Base-by-base conservation (phyloP, 2,329 filamentous ascomycete species). In the Fusarium irregulare region DNA sequence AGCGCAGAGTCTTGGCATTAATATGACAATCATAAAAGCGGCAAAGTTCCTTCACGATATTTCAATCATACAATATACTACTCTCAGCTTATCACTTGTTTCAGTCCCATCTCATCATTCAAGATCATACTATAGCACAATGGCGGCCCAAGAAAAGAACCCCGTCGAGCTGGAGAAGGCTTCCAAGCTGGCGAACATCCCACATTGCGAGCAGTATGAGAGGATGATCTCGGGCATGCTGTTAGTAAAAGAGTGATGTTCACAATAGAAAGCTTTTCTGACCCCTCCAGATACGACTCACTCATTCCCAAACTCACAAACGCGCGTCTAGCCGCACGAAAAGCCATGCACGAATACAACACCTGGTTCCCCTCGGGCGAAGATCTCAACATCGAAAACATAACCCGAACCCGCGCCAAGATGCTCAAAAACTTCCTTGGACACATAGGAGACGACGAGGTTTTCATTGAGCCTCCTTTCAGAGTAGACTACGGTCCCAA, bases 181-280 rank as follows among this genome's bases (percentile, higher is more conserved):
- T 6, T 49, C 55, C 9, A 62, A 58, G 34, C 76, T 88, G 13
- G 78, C 83, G 12, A 83, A 88, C 64, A 80, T 85, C 3, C 87
- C 87, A 1, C 87, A 84, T 81, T 85, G 86, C 62, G 87, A 89
- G 10, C 85, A 89, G 64, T 90, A 89, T 56, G 86, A 90, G 73
- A 87, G 86, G 73, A 90, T 90, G 87, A 86, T 90, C 49, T 89
- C 87, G 0, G 87, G 88, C 28, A 87, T 89, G 80, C 80, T 89
- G 86, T 88, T 76, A 70, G 54, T 65, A 1, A 23, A 10, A 21
- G 2, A 10, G 3, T 20, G 18, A 4, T 20, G 6, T 16, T 4
- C 3, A 14, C 6, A 10, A 6, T 21, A 6, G 12, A 2, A 12
- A 1, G 1, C 2, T 5, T 2, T 13, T 9, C 3, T 46, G 0